Base-by-base conservation (phyloP, 2,329 filamentous ascomycete genomes). In the Scytalidium lignicola region DNA sequence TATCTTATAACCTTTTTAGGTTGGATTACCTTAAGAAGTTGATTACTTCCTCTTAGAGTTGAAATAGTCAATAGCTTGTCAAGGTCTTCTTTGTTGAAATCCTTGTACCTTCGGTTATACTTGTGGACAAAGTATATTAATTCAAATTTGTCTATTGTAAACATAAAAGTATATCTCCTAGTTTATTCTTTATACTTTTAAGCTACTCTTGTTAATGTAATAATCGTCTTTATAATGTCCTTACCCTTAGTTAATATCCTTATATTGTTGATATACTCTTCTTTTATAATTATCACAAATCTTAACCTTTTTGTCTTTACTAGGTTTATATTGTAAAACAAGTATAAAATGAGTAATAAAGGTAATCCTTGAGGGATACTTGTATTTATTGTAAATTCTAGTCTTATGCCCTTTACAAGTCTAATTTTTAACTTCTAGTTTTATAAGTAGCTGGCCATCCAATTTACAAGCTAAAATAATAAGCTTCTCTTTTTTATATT, bases 291-390 rank as follows among this genome's bases (percentile, higher is more conserved):
- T 32, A 37, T 50, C 45, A 50, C 6, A 26, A 26, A n/a, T n/a
- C n/a, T n/a, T n/a, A n/a, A 19, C 42, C 47, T 58, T 45, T 21
- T 46, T 43, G 42, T 44, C 20, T 64, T 56, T 47, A 66, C 49
- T 1, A 66, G 57, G 46, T 64, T 49, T 3, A 53, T 55, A 23
- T 64, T 66, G 47, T 65, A 66, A 58, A 64, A 64, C 37, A 67
- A 52, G 53, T 59, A 66, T 23, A 66, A 57, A 22, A 66, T 64
- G 23, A 57, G 63, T 18, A 52, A 65, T 1, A 66, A 55, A 17
- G 55, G 60, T 17, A 55, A 65, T 51, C 61, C 62, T 51, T 63
- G 48, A 3, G 61, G 62, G 29, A 65, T 62, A 8, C 60, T 60
- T 28, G 55, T 57, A 22, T 54, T 55, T 19, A 52, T 57, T 13